phyloP scores from a whole-genome alignment of 768 basidiomycete genomes.

The Fibroporia radiculosa region DNA sequence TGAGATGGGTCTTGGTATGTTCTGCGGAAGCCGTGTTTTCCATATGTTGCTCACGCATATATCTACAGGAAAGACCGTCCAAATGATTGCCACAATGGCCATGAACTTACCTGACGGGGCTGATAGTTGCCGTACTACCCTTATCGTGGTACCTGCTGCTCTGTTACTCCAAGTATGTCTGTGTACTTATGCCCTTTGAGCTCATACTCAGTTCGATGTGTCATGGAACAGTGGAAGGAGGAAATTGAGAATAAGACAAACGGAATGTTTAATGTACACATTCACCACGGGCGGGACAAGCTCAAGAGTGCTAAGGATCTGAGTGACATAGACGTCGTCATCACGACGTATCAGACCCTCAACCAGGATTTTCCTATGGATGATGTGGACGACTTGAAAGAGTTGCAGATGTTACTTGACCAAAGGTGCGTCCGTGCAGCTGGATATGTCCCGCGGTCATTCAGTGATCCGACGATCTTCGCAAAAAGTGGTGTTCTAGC shows the following conservation, averaged over 20 bases:
- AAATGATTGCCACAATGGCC: slow-evolving; percentile 76
- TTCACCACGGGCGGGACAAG: slow-evolving; percentile 55
- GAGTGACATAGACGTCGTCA: slow-evolving; percentile 32
- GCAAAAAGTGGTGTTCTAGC: slow-evolving; percentile 63
- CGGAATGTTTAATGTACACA: slow-evolving; percentile 49
- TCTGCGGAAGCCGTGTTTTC: slow-evolving; percentile 4
- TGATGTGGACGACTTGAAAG: slow-evolving; percentile 38
- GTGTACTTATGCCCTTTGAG: background rate
- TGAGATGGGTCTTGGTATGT: slow-evolving; percentile 59
- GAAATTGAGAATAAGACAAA: slow-evolving; percentile 66
- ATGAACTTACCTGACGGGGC: slow-evolving; percentile 47
- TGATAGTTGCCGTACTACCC: slow-evolving; percentile 46
- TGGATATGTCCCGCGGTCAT: background rate
- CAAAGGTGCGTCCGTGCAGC: slow-evolving; percentile 35
- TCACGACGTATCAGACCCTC: slow-evolving; percentile 77
- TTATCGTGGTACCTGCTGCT: slow-evolving; percentile 72
- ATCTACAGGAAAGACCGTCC: slow-evolving; percentile 57
- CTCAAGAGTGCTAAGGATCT: slow-evolving; percentile 1
- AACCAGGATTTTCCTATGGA: slow-evolving; percentile 43
- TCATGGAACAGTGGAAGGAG: slow-evolving; percentile 52
- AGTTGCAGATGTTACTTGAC: slow-evolving; percentile 38
- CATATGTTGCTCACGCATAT: background rate
- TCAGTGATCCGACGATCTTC: too few relatives aligned
- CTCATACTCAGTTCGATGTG: background rate
- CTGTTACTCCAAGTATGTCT: slow-evolving; percentile 54